These are phyloP conservation scores for Cercophora sp. DNA, from an alignment of 495 filamentous ascomycete species.

Conservation along the genomic window DNA sequence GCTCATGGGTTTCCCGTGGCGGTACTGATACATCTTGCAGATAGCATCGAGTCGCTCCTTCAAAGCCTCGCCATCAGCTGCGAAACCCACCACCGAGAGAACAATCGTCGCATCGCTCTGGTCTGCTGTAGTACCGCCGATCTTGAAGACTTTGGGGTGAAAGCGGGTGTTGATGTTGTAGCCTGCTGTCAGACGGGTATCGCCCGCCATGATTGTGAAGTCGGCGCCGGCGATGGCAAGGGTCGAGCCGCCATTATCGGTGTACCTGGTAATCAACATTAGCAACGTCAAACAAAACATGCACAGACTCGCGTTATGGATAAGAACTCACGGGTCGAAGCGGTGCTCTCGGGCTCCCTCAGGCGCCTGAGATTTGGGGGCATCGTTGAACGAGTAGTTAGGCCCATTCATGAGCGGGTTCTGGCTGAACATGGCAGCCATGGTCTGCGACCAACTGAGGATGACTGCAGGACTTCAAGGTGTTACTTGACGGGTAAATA, in stretches of 20 bases:
- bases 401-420: constrained; percentile 59
- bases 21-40: constrained; percentile 96
- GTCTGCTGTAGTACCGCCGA: constrained; percentile 81
- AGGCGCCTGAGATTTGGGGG: constrained; percentile 38
- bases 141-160: constrained; percentile 92
- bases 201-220: constrained; percentile 93
- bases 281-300: background rate
- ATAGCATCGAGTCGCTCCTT: constrained; percentile 85
- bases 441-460: constrained; percentile 11
- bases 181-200: constrained; percentile 88
- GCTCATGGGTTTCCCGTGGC: constrained; percentile 88
- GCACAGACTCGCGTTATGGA: background rate
- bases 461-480: too few species aligned
- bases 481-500: too few species aligned
- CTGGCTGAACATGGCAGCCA: constrained; percentile 57
- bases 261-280: constrained; percentile 60
- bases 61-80: constrained; percentile 85
- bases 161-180: constrained; percentile 98
- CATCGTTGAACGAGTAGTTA: constrained; percentile 55
- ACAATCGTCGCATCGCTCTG: constrained; percentile 80
- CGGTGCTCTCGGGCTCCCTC: constrained; percentile 63
- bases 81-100: constrained; percentile 91
- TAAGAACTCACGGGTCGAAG: constrained; percentile 81
- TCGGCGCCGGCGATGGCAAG: constrained; percentile 90
- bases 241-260: constrained; percentile 95